Evolutionary conservation across 768 basidiomycete species (phyloP).

Genomic region (Cyclocybe cylindracea): DNA sequence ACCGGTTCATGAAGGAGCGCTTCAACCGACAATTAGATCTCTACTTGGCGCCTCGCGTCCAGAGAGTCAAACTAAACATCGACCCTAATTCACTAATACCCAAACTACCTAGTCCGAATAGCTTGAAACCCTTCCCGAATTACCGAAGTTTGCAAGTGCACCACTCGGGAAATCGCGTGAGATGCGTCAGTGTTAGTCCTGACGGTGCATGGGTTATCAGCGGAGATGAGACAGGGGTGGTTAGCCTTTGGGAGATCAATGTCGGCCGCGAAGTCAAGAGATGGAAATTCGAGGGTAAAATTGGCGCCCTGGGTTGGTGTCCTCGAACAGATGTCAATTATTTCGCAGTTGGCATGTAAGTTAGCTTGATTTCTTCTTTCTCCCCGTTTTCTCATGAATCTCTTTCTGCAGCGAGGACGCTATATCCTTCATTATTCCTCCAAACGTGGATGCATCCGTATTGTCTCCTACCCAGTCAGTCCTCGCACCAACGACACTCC

Average conservation of each 20-base stretch:
- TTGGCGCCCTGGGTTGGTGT: conserved; percentile 92
- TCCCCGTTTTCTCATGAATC: conserved; percentile 8
- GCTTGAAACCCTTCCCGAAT: conserved; percentile 92
- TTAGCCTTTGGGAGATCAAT: conserved; percentile 89
- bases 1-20: conserved; percentile 89
- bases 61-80: conserved; percentile 84
- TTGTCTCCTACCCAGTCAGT: conserved; percentile 60
- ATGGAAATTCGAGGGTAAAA: conserved; percentile 80
- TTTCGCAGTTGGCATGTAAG: conserved; percentile 80
- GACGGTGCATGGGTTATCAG: conserved; percentile 91
- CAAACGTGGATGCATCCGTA: conserved; percentile 65
- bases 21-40: conserved; percentile 94
- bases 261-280: conserved; percentile 87
- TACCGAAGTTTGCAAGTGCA: conserved; percentile 72
- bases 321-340: conserved; percentile 81
- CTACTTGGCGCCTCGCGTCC: conserved; percentile 93
- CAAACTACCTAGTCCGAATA: conserved; percentile 89
- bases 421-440: conserved; percentile 79
- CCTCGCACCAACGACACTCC: conserved; percentile 65
- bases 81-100: conserved; percentile 92
- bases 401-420: conserved; percentile 67
- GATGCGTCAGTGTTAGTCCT: conserved; percentile 80
- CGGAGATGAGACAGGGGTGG: conserved; percentile 86
- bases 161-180: conserved; percentile 67
- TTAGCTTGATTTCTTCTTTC: conserved; percentile 17